Evolutionary conservation across 169 alveolate species (phyloP), one percentile per base, ranked within the genome.

Genomic region (Ichthyophthirius multifiliis): DNA sequence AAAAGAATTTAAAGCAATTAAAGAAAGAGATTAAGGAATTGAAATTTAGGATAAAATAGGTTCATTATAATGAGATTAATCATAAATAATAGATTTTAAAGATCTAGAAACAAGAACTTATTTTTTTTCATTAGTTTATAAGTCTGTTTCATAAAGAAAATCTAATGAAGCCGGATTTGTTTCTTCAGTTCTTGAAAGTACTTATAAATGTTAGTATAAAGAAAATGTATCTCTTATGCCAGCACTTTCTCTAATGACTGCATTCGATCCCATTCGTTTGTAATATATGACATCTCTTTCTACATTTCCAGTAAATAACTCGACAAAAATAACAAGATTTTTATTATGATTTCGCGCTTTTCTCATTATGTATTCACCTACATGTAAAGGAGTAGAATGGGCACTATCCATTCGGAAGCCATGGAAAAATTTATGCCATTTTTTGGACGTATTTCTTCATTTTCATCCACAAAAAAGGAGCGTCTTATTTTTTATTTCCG

Each of bases 351-450:
- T 84, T 43, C 99, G 85, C 10, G 98, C 96, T 65, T 84, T 94
- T 43, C 92, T 89, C 46, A 96, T 90, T 90, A 96, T 86, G 89
- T 96, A 93, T 77, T 93, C 93, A 4, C 98, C 96, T 13, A 97
- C 97, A 71, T 92, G 94, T 34, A 96, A 81, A 0, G 99, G 99
- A 37, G 99, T 97, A 7, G 98, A 93, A 87, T 97, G 99, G 16
- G 99, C 97, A 80, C 96, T 97, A 83, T 96, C 99, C 20, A 97
- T 87, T 76, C 99, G 94, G 35, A 96, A 94, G 18, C 98, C 99
- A 75, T 96, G 95, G 86, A 96, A 96, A 31, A 90, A 77, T 65
- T 77, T 64, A 4, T n/a, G 98, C 98, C 90, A 95, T 92, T 23
- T 79, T 74, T 39, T 82, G 84, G 47, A 96, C 97, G 83, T 97